A percentile compares a stretch with the other conserved stretches of the same genome.
These are phyloP conservation scores for Pleurotus platypus DNA, from an alignment of 768 basidiomycete species.

Conservation along the genomic window DNA sequence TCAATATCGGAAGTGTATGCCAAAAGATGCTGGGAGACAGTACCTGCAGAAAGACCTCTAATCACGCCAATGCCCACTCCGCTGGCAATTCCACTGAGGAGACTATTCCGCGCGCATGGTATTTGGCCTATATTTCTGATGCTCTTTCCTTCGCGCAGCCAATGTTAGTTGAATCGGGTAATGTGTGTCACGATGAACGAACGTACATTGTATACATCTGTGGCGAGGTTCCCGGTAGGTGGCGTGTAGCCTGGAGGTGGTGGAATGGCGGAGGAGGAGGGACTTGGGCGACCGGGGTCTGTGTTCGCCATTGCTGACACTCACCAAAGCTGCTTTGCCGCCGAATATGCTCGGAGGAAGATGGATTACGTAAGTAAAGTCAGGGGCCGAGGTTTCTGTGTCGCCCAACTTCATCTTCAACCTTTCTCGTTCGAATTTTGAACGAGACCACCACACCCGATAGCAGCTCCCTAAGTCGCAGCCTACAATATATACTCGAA, in stretches of 20 bases:
- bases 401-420: too few species aligned
- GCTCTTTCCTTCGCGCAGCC: conserved; percentile 33
- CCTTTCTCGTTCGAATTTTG: too few species aligned
- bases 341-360: too few species aligned
- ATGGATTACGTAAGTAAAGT: too few species aligned
- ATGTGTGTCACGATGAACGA: background rate
- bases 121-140: conserved; percentile 61
- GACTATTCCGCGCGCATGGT: conserved; percentile 73
- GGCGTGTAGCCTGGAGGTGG: conserved; percentile 4
- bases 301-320: background rate
- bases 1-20: background rate
- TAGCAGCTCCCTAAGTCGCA: too few species aligned
- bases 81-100: conserved; percentile 76
- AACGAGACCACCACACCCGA: too few species aligned
- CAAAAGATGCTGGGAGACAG: background rate
- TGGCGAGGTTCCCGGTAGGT: background rate
- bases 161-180: background rate
- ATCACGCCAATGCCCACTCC: conserved; percentile 76
- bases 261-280: background rate
- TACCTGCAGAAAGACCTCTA: conserved; percentile 63
- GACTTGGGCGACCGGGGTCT: background rate
- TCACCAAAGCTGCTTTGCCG: too few species aligned
- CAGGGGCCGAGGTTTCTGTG: too few species aligned
- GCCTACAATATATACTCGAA: too few species aligned
- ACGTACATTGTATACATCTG: conserved; percentile 4